Evolutionary conservation across 2,329 filamentous ascomycete genomes (phyloP), one percentile per base, ranked within the genome.

Genomic region (Coleophoma eucalyptorum): DNA sequence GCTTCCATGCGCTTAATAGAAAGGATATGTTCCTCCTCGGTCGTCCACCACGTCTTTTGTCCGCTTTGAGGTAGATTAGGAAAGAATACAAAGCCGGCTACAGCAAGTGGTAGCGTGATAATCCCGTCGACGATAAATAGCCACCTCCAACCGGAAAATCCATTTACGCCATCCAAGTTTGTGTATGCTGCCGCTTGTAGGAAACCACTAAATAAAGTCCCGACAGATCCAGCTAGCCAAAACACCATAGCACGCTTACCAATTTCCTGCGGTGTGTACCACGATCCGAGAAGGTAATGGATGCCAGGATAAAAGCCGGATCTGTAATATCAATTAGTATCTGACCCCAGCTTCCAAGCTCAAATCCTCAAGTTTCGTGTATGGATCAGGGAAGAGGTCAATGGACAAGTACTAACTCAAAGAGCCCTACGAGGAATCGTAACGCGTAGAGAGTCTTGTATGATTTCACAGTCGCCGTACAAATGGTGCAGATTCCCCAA

Each of bases 141-240:
- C 58, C 58, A 61, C 7, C 55, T 43, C 80, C 79, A 83, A 16
- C 49, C 43, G 13, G 31, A 21, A 31, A 19, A 15, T 2, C 49
- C 49, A 2, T 15, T 13, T 31, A 37, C 33, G 15, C 49, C 49
- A 26, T 31, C 19, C 15, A 49, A 18, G 13, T 40, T 35, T 26
- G 35, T 45, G 31, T 52, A 46, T 18, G 31, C 44, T 3, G 40
- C 79, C 0, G 74, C 76, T 61, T 83, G 79, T 54, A 84, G 77
- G 62, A 81, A 80, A 4, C 80, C 80, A 10, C 75, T 74, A 45
- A 83, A 78, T 72, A 83, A 76, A 0, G 76, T 79, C 0, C 80
- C 81, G 0, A 78, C 76, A 41, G 83, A 74, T 11, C 78, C 80
- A 16, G 73, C 78, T 4, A 81, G 72, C 64, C 83, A 84, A 10